A percentile compares a stretch with the other conserved stretches of the same genome.
phyloP scores from a whole-genome alignment of 805 yeast genomes.

The Candida khao-thaluensis region DNA sequence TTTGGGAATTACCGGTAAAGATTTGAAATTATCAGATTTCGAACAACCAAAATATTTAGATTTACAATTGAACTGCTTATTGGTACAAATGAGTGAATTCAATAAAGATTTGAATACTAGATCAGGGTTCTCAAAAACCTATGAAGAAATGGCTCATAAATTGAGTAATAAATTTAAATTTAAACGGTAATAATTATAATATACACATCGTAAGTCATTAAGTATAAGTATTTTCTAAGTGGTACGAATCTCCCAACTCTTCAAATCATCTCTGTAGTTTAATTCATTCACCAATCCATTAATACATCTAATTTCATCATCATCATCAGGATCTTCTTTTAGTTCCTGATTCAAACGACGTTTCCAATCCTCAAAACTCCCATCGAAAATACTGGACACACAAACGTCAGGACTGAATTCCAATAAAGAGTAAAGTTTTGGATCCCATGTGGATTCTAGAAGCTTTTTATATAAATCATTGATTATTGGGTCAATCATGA shows the following conservation, averaged over 20 bases:
- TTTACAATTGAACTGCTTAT: slow-evolving; percentile 1
- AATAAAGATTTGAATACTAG: neutral
- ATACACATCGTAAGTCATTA: no score
- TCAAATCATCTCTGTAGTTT: slow-evolving; percentile 35
- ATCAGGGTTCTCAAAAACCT: neutral
- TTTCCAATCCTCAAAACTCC: slow-evolving; percentile 28
- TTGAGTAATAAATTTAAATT: slow-evolving; percentile 4
- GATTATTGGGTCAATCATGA: slow-evolving; percentile 49
- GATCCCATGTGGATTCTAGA: slow-evolving; percentile 63
- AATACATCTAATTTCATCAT: slow-evolving; percentile 23
- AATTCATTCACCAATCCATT: slow-evolving; percentile 42
- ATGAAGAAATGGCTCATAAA: slow-evolving; percentile 4
- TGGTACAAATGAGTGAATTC: neutral
- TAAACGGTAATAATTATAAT: slow-evolving; percentile 2
- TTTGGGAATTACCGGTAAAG: neutral
- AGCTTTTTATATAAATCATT: slow-evolving; percentile 51
- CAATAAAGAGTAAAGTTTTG: slow-evolving; percentile 42
- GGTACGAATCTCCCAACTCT: slow-evolving; percentile 27
- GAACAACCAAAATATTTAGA: neutral
- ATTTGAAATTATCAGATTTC: slow-evolving; percentile 1
- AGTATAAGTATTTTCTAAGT: no score
- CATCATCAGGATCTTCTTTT: slow-evolving; percentile 19
- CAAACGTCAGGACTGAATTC: slow-evolving; percentile 67
- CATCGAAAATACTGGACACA: slow-evolving; percentile 69
- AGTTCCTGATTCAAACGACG: slow-evolving; percentile 14